Base-by-base conservation (phyloP, 306 rosid genomes). In the Acmispon strigosus region DNA sequence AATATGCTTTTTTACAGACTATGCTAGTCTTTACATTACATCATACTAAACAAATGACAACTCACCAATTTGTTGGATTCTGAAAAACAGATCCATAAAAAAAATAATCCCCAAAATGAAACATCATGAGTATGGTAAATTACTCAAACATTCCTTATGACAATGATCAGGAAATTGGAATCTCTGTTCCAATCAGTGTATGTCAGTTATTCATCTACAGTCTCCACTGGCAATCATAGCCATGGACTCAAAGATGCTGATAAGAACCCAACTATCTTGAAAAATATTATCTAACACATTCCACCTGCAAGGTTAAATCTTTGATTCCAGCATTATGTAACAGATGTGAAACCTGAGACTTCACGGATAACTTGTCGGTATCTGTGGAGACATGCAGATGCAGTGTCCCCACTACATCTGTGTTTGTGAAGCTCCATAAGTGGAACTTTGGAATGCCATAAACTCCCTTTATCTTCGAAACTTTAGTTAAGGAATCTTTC, bases 301-400 rank as follows among this genome's bases (percentile, higher is more conserved):
- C 99, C 59, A 94, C 76, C 76, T 94, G 96, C 89, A 94, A 66
- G 8, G 97, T 94, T 80, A 94, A 76, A 82, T 94, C 99, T 78
- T 87, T 89, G 67, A 94, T 70, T 69, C 99, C 97, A 22, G 89
- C 95, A 58, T 86, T 62, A 34, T 81, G 75, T 20, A 94, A 82
- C 47, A 84, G 53, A 53, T 74, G 79, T n/a, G 88, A 86, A 15
- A 84, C 91, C 81, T 86, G 85, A 16, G 85, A 53, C 83, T 83
- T 87, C 1, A 79, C 41, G 7, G 84, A 78, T 43, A 75, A 76
- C 84, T 86, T 87, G 81, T 89, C 92, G 7, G 84, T 61, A 20
- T 94, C 97, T 3, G 82, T 70, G 39, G 92, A 82, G 57, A 91
- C 69, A 47, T 84, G 92, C 27, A 94, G 96, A 70, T 84, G 90